Conservation (phyloP, 441 rosid genomes). For the Populus trichocarpa region DNA sequence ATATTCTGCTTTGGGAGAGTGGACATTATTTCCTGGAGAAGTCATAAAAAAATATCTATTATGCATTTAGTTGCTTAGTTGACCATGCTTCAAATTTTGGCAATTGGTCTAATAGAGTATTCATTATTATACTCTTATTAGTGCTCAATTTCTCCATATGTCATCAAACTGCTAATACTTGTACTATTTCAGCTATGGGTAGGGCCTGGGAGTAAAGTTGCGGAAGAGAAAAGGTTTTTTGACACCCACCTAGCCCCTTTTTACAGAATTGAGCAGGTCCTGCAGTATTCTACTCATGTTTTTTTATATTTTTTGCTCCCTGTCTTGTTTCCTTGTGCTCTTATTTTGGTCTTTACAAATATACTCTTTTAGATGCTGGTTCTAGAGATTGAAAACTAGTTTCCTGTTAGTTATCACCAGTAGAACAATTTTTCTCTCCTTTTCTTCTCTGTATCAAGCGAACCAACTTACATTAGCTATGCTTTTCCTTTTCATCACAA, state of each 20-base stretch:
- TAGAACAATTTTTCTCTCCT: not conserved
- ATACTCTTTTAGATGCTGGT: not conserved
- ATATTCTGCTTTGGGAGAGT: not conserved
- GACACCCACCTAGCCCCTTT: constrained; percentile 92
- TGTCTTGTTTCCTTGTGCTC: constrained; percentile 3
- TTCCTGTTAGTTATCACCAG: not conserved
- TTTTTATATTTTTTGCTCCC: not conserved
- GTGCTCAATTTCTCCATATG: not conserved
- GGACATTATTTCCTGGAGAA: not conserved
- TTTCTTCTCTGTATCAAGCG: not conserved
- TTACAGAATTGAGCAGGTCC: constrained; percentile 98
- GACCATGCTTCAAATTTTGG: not conserved
- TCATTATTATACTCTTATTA: not conserved
- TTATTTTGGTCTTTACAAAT: constrained; percentile 1
- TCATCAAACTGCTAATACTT: not conserved
- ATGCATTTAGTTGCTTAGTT: not conserved
- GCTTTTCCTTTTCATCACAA: not conserved
- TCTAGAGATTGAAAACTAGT: not conserved
- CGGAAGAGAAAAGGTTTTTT: constrained; percentile 84
- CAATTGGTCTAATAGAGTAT: not conserved
- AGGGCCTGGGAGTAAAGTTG: constrained; percentile 94
- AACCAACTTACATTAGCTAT: not conserved
- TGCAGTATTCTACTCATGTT: not conserved
- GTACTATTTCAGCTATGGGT: constrained; percentile 87
- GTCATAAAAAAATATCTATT: not conserved